A percentile compares a stretch with the other conserved stretches of the same genome.
phyloP scores from a whole-genome alignment of 176 grass and related monocot genomes.

The Hordeum marinum region DNA sequence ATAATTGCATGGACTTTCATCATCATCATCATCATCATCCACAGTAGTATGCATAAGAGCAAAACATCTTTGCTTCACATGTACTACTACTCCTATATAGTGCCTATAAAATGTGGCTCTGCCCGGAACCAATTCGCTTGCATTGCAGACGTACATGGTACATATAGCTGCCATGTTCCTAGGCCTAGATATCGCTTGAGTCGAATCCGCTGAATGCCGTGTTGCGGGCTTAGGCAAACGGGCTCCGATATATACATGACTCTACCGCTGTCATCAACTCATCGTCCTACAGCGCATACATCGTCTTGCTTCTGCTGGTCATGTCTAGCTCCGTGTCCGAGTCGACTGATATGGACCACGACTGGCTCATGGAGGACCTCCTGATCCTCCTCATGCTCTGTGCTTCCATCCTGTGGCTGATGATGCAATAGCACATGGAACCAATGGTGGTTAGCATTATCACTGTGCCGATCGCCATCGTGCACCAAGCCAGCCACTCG shows the following conservation, averaged over 20 bases:
- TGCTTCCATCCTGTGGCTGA: conserved; percentile 79
- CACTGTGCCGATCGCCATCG: conserved; percentile 73
- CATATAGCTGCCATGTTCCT: conserved; percentile 23
- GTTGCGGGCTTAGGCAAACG: conserved; percentile 20
- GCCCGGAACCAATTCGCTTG: conserved; percentile 16
- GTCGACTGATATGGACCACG: conserved; percentile 55
- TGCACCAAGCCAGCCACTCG: conserved; percentile 86
- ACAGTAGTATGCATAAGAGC: conserved; percentile 27
- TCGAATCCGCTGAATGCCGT: conserved; percentile 30
- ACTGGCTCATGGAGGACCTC: conserved; percentile 61
- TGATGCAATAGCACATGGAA: conserved; percentile 82
- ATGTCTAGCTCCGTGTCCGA: conserved; percentile 66
- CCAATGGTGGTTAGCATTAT: conserved; percentile 80
- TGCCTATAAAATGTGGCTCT: conserved; percentile 38
- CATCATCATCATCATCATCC: conserved; percentile 32
- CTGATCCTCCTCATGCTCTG: conserved; percentile 84
- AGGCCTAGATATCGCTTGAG: conserved; percentile 20
- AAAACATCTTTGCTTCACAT: conserved; percentile 26
- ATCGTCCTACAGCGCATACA: conserved; percentile 73
- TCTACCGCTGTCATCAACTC: neutral
- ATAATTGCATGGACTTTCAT: conserved; percentile 14
- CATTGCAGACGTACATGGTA: conserved; percentile 5
- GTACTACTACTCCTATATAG: neutral
- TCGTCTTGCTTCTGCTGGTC: conserved; percentile 79
- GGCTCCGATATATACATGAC: conserved; percentile 42